Evolutionary conservation across 345 rosid species (phyloP).

Genomic region (Lepidium didymum): DNA sequence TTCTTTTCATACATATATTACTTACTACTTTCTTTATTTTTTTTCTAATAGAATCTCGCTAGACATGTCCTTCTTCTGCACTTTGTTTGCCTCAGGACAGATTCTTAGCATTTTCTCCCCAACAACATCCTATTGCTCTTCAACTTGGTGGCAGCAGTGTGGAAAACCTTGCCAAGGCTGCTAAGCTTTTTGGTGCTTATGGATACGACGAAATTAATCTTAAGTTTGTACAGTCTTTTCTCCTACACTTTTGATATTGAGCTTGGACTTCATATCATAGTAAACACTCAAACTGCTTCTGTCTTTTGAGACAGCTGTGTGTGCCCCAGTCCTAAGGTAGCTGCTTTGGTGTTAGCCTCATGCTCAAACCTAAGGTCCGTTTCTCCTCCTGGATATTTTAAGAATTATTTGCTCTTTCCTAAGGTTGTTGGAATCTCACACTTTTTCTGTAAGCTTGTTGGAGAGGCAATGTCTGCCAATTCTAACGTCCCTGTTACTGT

Average conservation of each 20-base stretch:
- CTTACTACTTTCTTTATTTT: background rate
- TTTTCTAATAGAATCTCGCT: background rate
- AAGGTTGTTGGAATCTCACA: slow-evolving; percentile 14
- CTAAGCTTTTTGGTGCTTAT: slow-evolving; percentile 70
- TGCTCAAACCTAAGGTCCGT: slow-evolving; percentile 92
- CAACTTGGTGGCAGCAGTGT: slow-evolving; percentile 93
- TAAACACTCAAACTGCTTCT: background rate
- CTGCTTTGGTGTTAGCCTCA: slow-evolving; percentile 97
- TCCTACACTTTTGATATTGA: background rate
- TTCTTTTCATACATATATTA: background rate
- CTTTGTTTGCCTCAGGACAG: slow-evolving; percentile 66
- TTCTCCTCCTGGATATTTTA: background rate
- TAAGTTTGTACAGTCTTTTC: slow-evolving; percentile 46
- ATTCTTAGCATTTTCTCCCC: slow-evolving; percentile 76
- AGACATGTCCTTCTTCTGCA: background rate
- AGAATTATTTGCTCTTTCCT: background rate
- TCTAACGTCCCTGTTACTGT: slow-evolving; percentile 88
- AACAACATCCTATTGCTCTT: slow-evolving; percentile 86
- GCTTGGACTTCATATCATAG: background rate
- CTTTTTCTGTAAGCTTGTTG: slow-evolving; percentile 65
- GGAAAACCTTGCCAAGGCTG: slow-evolving; percentile 77
- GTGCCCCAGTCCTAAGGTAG: slow-evolving; percentile 94
- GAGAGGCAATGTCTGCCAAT: slow-evolving; percentile 92
- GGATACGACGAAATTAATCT: slow-evolving; percentile 92
- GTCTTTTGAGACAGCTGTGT: slow-evolving; percentile 55